Evolutionary conservation across 495 filamentous ascomycete species (phyloP).

Genomic region (Aspergillus homomorphus): DNA sequence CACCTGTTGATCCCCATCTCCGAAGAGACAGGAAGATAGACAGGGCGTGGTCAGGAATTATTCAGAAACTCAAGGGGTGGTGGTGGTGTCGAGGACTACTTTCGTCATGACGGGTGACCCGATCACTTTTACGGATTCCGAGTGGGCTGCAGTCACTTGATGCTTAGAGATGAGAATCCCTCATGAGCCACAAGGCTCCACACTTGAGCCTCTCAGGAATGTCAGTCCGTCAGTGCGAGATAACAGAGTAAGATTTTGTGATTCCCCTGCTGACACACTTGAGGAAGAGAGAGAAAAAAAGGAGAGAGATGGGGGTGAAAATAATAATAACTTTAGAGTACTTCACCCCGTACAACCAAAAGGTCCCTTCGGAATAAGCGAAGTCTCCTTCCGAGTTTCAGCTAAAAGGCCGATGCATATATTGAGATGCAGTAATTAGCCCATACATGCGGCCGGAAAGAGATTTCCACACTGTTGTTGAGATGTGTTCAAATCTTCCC

Average conservation of each 20-base stretch:
- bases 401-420: background rate
- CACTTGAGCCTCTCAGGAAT: slow-evolving; percentile 28
- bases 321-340: background rate
- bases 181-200: slow-evolving; percentile 16
- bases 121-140: background rate
- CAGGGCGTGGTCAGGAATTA: background rate
- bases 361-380: background rate
- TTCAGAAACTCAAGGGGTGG: background rate
- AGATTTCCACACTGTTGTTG: slow-evolving; percentile 5
- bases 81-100: background rate
- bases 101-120: slow-evolving; percentile 4
- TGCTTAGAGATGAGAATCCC: slow-evolving; percentile 15
- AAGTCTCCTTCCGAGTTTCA: slow-evolving; percentile 16
- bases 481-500: slow-evolving; percentile 4
- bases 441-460: slow-evolving; percentile 1
- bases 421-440: background rate
- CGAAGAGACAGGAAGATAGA: background rate
- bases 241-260: slow-evolving; percentile 8
- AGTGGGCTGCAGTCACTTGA: slow-evolving; percentile 11
- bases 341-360: background rate
- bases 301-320: background rate
- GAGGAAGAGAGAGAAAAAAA: background rate
- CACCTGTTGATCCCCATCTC: background rate
- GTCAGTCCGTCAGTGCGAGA: slow-evolving; percentile 16
- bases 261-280: background rate